These are phyloP conservation scores for Gossypium stocksii DNA, from an alignment of 345 rosid genomes.

Conservation along the genomic window DNA sequence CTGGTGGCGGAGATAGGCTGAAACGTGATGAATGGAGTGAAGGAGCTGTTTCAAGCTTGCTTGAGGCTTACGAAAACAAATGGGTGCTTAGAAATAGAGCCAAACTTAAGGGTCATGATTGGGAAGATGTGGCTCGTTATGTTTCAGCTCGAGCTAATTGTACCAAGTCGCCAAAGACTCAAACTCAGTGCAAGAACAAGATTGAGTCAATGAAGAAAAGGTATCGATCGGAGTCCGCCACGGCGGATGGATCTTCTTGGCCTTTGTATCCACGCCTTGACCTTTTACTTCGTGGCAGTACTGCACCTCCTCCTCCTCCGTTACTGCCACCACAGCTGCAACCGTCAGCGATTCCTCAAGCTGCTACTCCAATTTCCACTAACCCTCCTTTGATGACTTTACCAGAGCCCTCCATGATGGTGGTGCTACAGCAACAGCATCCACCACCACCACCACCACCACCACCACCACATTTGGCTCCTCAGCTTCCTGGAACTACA, in stretches of 20 bases:
- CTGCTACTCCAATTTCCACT: slow-evolving; percentile 16
- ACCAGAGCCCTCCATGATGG: slow-evolving; percentile 32
- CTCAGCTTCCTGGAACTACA: slow-evolving; percentile 24
- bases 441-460: background rate
- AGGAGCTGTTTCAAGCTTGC: slow-evolving; percentile 84
- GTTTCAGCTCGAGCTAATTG: slow-evolving; percentile 65
- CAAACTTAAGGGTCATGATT: slow-evolving; percentile 93
- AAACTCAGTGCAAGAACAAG: slow-evolving; percentile 98
- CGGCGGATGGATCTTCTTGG: slow-evolving; percentile 78
- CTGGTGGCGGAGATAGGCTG: slow-evolving; percentile 37
- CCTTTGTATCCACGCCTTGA: slow-evolving; percentile 85
- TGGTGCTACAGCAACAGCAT: slow-evolving; percentile 15
- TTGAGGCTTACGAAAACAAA: slow-evolving; percentile 85
- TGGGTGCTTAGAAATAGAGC: slow-evolving; percentile 91
- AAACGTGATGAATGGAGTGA: slow-evolving; percentile 99
- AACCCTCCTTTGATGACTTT: slow-evolving; percentile 39
- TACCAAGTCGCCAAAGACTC: slow-evolving; percentile 77
- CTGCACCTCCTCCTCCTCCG: background rate
- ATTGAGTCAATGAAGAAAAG: slow-evolving; percentile 98
- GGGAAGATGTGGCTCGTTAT: slow-evolving; percentile 85
- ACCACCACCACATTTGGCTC: slow-evolving; percentile 27
- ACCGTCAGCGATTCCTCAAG: slow-evolving; percentile 10
- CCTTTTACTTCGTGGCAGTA: slow-evolving; percentile 63
- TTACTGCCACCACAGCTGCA: slow-evolving; percentile 17
- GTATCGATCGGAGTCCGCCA: slow-evolving; percentile 80